Base-by-base conservation (phyloP, 371 early-diverging fungal genomes). In the Mortierella sp. region DNA sequence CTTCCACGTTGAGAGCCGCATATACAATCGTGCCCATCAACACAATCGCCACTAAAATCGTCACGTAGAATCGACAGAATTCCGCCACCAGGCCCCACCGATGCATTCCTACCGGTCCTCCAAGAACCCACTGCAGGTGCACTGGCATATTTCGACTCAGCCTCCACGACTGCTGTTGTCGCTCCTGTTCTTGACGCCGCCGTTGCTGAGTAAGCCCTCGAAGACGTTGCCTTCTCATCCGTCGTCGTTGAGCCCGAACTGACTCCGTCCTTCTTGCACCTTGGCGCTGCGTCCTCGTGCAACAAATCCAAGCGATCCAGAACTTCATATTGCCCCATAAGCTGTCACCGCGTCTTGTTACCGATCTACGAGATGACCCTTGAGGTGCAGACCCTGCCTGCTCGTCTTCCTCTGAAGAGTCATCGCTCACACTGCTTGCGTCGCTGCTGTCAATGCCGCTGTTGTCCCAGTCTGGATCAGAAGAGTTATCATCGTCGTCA, bases 51-150 rank as follows among this genome's bases (percentile, higher is more conserved):
- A 64, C 51, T 39, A 68, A 26, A 24, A 75, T 69, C 14, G 76
- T 75, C 37, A 75, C 1, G 43, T 75, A 69, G 41, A 75, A 69
- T 34, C 76, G 69, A 39, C 73, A 72, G 39, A 72, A 72, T 46
- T 67, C 73, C n/a, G 49, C 44, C 26, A 30, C 32, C 51, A 50
- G 50, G 31, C 73, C 54, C 12, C 62, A 59, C 12, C 57, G 68
- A 27, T 56, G 43, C 31, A 67, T 46, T 17, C 57, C 50, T 9
- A 32, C 48, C 0, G 56, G 56, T 6, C 50, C 37, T 6, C 50
- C 37, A 28, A 67, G 49, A 4, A 47, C 41, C 23, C 39, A 58
- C 9, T 49, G 67, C 8, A 72, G 17, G 0, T 12, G 34, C 17
- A 14, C 34, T 2, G 73, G 73, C 26, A 72, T n/a, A 26, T 28